These are phyloP conservation scores for Acacia melanoxylon DNA, from an alignment of 306 rosid genomes.

Conservation along the genomic window DNA sequence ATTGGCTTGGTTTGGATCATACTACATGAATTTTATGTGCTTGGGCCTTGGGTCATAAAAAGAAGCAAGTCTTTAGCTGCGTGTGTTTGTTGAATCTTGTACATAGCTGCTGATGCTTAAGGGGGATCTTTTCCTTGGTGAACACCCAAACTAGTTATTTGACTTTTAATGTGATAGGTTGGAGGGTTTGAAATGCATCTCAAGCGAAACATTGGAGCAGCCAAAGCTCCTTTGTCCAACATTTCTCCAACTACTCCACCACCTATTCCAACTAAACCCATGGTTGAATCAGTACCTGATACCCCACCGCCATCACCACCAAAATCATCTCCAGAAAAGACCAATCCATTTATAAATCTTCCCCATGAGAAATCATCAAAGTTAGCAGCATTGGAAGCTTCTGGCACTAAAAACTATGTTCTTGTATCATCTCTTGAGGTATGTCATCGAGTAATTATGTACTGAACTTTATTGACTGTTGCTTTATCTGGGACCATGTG, in stretches of 20 bases:
- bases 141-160: neutral
- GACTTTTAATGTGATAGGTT: conserved; percentile 43
- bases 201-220: conserved; percentile 70
- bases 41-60: neutral
- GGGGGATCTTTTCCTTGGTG: neutral
- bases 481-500: neutral
- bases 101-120: neutral
- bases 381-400: conserved; percentile 72
- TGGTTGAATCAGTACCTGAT: conserved; percentile 55
- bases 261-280: conserved; percentile 67
- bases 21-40: neutral
- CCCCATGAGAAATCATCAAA: conserved; percentile 47
- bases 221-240: conserved; percentile 50
- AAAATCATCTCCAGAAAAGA: conserved; percentile 50
- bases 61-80: neutral
- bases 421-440: conserved; percentile 77
- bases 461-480: neutral
- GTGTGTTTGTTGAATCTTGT: neutral
- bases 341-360: conserved; percentile 50
- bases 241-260: conserved; percentile 61
- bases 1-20: neutral
- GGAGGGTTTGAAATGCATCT: conserved; percentile 88
- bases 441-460: conserved; percentile 15
- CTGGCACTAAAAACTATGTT: conserved; percentile 56
- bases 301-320: conserved; percentile 44